Evolutionary conservation across 257 asterid genomes (phyloP), one percentile per base, ranked within the genome.

Genomic region (Salvia splendens): DNA sequence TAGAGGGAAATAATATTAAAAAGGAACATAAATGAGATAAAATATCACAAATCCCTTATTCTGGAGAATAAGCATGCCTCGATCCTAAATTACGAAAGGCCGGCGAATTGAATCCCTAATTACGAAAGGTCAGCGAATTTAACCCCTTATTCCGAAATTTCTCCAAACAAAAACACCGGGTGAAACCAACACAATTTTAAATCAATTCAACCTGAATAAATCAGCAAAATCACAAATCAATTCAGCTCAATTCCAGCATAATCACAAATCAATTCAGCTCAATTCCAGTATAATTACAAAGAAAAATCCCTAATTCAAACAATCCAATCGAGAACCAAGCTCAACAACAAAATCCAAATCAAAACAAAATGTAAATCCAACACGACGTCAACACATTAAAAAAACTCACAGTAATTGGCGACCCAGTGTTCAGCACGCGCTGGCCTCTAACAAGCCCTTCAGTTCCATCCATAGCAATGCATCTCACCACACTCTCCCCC

Each of bases 381-480:
- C 3, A 67, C 24, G 61, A 15, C 10, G 55, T 0, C 5, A 52
- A 53, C 7, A 15, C 55, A 20, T 20, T 51, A 24, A 24, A 24
- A 41, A 40, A 28, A 62, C 93, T 86, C 84, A 91, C 98, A 71
- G 91, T 89, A 67, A 91, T 89, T 0, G 98, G 98, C 2, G 98
- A 91, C 3, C 97, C 97, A 5, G 97, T 91, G 75, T 91, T 91
- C 55, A 88, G 95, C 69, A 91, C 98, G 43, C 80, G 77, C 81
- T 89, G 98, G 30, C 98, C 98, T 52, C 98, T 79, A 35, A 92
- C 97, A 68, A 92, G 91, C 30, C 98, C 98, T 74, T 92, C 98
- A 32, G 98, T 89, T 54, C 98, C 98, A 78, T 92, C 98, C 98
- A 92, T 92, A 69, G 98, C 98, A 81, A 92, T 92, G 66, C 96